Evolutionary conservation across 2,329 filamentous ascomycete species (phyloP).

Genomic region (Talaromyces amestolkiae): DNA sequence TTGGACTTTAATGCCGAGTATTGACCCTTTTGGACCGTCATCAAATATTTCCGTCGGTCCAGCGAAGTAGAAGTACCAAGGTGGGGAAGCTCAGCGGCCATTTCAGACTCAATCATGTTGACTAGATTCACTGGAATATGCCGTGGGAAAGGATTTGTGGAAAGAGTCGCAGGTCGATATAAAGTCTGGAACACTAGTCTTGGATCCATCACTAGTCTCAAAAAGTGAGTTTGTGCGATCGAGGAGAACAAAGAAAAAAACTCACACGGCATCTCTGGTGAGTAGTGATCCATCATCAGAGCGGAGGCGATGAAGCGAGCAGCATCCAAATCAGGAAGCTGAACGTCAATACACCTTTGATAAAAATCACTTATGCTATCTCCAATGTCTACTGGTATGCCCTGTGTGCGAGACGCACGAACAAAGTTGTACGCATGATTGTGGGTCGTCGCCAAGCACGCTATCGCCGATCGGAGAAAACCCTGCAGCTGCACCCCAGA

Average conservation of each 20-base stretch:
- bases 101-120: neutral
- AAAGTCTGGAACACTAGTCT: slow-evolving; percentile 20
- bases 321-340: neutral
- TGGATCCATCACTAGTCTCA: slow-evolving; percentile 20
- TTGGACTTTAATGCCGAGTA: slow-evolving; percentile 22
- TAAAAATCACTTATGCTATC: neutral
- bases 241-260: neutral
- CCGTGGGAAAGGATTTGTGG: neutral
- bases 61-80: neutral
- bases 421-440: neutral
- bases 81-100: neutral
- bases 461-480: neutral
- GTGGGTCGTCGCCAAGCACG: neutral
- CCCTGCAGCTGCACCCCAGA: neutral
- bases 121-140: neutral
- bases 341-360: neutral
- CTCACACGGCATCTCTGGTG: slow-evolving; percentile 20
- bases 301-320: slow-evolving; percentile 19
- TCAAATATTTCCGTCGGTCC: neutral
- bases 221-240: neutral
- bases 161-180: slow-evolving; percentile 15
- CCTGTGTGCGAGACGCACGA: neutral
- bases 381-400: neutral
- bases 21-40: slow-evolving; percentile 18
- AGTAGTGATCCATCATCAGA: slow-evolving; percentile 27